phyloP scores from a whole-genome alignment of 2,329 filamentous ascomycete species.

The Cordyceps tenuipes region DNA sequence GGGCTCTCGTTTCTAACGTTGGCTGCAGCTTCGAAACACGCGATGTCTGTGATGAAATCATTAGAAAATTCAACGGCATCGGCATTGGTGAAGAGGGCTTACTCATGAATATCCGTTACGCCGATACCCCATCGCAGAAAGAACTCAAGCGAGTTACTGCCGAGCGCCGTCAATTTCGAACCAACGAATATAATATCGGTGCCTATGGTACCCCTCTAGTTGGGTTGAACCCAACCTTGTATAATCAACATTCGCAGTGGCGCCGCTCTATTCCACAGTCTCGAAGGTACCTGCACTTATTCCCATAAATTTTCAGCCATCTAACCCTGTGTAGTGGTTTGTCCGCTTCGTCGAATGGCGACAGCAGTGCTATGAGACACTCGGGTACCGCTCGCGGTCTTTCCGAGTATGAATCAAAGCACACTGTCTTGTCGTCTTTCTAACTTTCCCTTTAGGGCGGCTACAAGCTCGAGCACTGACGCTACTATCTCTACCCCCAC shows the following conservation, averaged over 20 bases:
- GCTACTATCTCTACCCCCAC: slow-evolving; percentile 31
- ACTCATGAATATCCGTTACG: slow-evolving; percentile 88
- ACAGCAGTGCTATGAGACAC: slow-evolving; percentile 20
- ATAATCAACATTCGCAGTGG: slow-evolving; percentile 30
- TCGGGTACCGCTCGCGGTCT: slow-evolving; percentile 26
- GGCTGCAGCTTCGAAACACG: slow-evolving; percentile 73
- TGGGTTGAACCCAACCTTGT: slow-evolving; percentile 37
- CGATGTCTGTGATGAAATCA: slow-evolving; percentile 83
- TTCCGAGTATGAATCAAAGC: slow-evolving; percentile 28
- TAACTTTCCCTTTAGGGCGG: slow-evolving; percentile 29
- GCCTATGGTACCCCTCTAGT: slow-evolving; percentile 57
- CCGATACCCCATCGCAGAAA: slow-evolving; percentile 95
- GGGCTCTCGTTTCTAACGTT: slow-evolving; percentile 16
- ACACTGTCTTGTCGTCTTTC: slow-evolving; percentile 21
- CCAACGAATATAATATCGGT: slow-evolving; percentile 83
- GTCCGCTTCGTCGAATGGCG: slow-evolving; percentile 23
- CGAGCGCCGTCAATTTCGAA: slow-evolving; percentile 89
- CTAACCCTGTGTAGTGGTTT: slow-evolving; percentile 17
- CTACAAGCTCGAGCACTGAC: slow-evolving; percentile 32
- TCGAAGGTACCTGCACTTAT: slow-evolving; percentile 21
- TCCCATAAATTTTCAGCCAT: background rate
- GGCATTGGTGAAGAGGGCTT: slow-evolving; percentile 69
- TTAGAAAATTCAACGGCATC: slow-evolving; percentile 76
- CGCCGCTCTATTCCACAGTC: slow-evolving; percentile 23
- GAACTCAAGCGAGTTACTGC: slow-evolving; percentile 93